A percentile compares a stretch with the other conserved stretches of the same genome.
Evolutionary conservation across 371 early-diverging fungal species (phyloP).

Genomic region (Blakeslea trispora): DNA sequence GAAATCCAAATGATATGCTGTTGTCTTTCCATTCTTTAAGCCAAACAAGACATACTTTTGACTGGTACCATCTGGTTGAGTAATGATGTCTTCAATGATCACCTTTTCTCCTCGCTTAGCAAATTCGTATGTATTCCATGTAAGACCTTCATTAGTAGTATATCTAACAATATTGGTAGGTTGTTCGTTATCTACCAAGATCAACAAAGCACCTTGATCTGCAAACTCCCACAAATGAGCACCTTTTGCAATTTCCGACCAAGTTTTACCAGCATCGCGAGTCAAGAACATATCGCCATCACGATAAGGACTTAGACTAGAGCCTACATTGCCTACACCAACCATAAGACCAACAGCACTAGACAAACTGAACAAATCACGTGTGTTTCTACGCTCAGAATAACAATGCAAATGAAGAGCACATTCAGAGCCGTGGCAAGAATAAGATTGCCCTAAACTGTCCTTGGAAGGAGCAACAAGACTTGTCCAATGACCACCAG

Average conservation of each 20-base stretch:
- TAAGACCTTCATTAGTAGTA: constrained; percentile 63
- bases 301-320: constrained; percentile 58
- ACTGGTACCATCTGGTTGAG: constrained; percentile 73
- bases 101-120: constrained; percentile 50
- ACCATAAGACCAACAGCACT: constrained; percentile 89
- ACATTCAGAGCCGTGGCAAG: constrained; percentile 46
- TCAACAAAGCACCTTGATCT: constrained; percentile 79
- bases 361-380: constrained; percentile 75
- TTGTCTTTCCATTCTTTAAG: constrained; percentile 39
- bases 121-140: constrained; percentile 63
- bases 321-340: constrained; percentile 92
- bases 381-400: constrained; percentile 74
- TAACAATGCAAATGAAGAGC: constrained; percentile 80
- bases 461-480: constrained; percentile 61
- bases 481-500: constrained; percentile 75
- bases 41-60: constrained; percentile 75
- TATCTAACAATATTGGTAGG: constrained; percentile 74
- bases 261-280: constrained; percentile 79
- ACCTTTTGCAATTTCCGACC: constrained; percentile 72
- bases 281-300: constrained; percentile 86
- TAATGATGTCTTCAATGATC: constrained; percentile 65
- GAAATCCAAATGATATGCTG: constrained; percentile 79
- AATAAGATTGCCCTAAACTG: constrained; percentile 42
- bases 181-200: constrained; percentile 73
- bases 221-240: constrained; percentile 86